A percentile compares a stretch with the other conserved stretches of the same genome.
These are phyloP conservation scores for Neofusicoccum parvum DNA, from an alignment of 2,329 filamentous ascomycete species.

Conservation along the genomic window DNA sequence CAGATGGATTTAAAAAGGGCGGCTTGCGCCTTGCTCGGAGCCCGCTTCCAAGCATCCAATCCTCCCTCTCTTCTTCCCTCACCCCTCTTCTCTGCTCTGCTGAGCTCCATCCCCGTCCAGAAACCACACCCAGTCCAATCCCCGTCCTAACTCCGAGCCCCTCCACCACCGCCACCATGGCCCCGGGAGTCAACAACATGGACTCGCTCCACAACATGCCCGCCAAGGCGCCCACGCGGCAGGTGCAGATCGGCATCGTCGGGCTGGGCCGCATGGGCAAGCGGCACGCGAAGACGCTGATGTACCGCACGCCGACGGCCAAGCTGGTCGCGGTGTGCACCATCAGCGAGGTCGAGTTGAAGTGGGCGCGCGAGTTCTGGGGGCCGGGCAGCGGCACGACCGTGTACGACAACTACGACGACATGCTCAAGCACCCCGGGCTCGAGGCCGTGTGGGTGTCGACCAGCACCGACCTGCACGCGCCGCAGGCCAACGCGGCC, in stretches of 20 bases:
- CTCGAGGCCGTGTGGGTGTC: constrained; percentile 47
- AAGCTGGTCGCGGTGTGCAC: constrained; percentile 55
- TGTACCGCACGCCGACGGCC: constrained; percentile 47
- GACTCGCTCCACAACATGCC: constrained; percentile 22
- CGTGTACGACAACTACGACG: constrained; percentile 50
- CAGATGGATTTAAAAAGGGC: not conserved
- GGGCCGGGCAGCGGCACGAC: constrained; percentile 45
- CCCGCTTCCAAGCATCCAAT: not conserved
- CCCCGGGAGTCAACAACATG: constrained; percentile 13
- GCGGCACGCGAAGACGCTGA: constrained; percentile 50
- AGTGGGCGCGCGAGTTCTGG: constrained; percentile 49
- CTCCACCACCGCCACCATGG: not conserved
- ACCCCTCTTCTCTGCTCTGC: not conserved
- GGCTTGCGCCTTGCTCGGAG: not conserved
- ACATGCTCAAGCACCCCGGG: constrained; percentile 48
- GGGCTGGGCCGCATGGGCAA: constrained; percentile 56
- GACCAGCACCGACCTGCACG: constrained; percentile 40
- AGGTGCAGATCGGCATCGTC: constrained; percentile 46
- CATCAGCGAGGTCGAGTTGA: constrained; percentile 47
- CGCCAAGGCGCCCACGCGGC: constrained; percentile 14
- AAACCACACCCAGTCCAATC: not conserved
- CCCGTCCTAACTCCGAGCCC: not conserved
- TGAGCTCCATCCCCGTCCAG: no score
- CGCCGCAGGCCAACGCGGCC: constrained; percentile 36
- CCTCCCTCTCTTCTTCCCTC: not conserved